Conservation (phyloP, 352 stramenopile genomes). For the Phytophthora pini region DNA sequence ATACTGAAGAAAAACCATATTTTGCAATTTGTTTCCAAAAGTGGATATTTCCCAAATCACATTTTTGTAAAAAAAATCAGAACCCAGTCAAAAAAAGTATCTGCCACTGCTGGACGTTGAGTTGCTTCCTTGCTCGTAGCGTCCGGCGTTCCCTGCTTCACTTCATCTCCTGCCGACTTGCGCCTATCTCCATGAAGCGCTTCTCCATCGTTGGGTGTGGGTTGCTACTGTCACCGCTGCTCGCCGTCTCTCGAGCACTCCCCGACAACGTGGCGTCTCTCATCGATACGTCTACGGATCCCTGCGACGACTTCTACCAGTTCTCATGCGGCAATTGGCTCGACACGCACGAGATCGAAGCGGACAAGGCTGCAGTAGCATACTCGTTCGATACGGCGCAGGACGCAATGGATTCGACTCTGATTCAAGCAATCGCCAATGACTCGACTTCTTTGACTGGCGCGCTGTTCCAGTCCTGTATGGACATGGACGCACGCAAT, state of each 20-base stretch:
- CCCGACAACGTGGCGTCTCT: constrained; percentile 47
- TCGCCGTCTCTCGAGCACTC: constrained; percentile 25
- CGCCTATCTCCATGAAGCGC: constrained; percentile 19
- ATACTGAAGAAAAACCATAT: too few relatives aligned
- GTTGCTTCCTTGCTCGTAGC: constrained; percentile 1
- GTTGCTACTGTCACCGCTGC: constrained; percentile 17
- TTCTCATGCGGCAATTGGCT: constrained; percentile 72
- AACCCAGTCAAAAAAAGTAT: background rate
- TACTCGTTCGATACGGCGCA: constrained; percentile 57
- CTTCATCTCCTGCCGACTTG: constrained; percentile 7
- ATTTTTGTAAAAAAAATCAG: too few relatives aligned
- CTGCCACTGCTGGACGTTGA: constrained; percentile 3
- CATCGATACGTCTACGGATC: constrained; percentile 52
- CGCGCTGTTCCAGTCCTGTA: constrained; percentile 73
- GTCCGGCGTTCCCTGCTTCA: constrained; percentile 8
- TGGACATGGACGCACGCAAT: constrained; percentile 58
- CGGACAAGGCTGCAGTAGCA: constrained; percentile 40
- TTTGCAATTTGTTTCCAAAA: too few relatives aligned
- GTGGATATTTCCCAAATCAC: too few relatives aligned
- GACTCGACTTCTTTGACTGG: constrained; percentile 69
- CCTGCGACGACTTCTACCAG: constrained; percentile 80
- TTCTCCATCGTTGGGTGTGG: constrained; percentile 20
- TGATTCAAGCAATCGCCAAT: constrained; percentile 60
- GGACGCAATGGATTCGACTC: constrained; percentile 58
- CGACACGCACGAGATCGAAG: constrained; percentile 42